Evolutionary conservation across 768 basidiomycete genomes (phyloP).

Genomic region (Amanita pseudoporphyria): DNA sequence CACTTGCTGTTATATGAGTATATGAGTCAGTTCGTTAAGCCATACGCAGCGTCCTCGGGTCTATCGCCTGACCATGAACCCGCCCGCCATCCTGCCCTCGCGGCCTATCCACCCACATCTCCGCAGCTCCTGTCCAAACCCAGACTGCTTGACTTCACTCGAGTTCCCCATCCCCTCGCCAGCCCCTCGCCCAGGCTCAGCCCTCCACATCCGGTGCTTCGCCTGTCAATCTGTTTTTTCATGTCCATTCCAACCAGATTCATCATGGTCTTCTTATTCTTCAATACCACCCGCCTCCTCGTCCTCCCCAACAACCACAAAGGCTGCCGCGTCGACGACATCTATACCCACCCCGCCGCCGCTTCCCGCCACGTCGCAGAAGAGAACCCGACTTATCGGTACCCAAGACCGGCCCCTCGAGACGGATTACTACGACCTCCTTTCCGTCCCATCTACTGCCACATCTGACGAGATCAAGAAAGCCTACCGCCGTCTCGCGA

Average conservation of each 20-base stretch:
- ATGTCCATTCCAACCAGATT: neutral
- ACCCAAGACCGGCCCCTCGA: slow-evolving; percentile 85
- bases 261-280: neutral
- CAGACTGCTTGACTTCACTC: slow-evolving; percentile 40
- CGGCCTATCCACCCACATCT: slow-evolving; percentile 62
- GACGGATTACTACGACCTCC: slow-evolving; percentile 83
- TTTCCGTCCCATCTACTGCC: slow-evolving; percentile 68
- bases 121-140: slow-evolving; percentile 43
- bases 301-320: slow-evolving; percentile 3
- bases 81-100: slow-evolving; percentile 33
- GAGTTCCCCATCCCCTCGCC: slow-evolving; percentile 65
- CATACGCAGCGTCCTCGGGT: no score
- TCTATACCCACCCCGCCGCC: slow-evolving; percentile 9
- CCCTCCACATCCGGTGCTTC: slow-evolving; percentile 64
- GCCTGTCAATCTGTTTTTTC: slow-evolving; percentile 46
- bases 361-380: slow-evolving; percentile 15
- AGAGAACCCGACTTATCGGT: slow-evolving; percentile 72
- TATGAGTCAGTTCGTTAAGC: no score
- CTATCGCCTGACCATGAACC: neutral
- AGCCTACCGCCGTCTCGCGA: slow-evolving; percentile 81
- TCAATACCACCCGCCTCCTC: neutral
- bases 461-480: slow-evolving; percentile 84
- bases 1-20: no score
- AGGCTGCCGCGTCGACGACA: slow-evolving; percentile 9
- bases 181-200: slow-evolving; percentile 40